These are phyloP conservation scores for Scenedesmus sp. DNA, from an alignment of 163 green algal species.

Conservation along the genomic window DNA sequence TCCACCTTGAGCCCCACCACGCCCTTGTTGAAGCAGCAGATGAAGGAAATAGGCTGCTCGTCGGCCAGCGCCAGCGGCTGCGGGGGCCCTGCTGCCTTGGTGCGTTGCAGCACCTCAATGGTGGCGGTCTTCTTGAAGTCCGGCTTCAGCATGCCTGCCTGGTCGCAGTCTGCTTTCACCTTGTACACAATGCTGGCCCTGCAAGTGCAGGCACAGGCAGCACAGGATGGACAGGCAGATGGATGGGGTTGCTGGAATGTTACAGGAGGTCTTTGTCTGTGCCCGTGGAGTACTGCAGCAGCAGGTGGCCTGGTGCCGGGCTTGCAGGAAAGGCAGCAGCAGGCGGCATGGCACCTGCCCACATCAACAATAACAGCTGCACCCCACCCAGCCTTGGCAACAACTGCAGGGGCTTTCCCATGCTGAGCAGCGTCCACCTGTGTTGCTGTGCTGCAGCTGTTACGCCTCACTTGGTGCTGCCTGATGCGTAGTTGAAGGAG, in stretches of 20 bases:
- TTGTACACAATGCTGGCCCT: constrained; percentile 45
- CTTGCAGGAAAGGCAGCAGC: not conserved
- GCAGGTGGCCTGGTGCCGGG: not conserved
- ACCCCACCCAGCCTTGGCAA: not conserved
- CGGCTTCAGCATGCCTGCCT: constrained; percentile 29
- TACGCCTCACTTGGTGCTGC: not conserved
- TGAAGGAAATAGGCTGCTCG: constrained; percentile 20
- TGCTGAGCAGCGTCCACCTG: not conserved
- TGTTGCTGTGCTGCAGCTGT: not conserved
- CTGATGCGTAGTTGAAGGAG: constrained; percentile 13
- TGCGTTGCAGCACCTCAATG: constrained; percentile 33
- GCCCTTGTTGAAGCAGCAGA: constrained; percentile 47
- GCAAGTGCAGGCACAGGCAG: not conserved
- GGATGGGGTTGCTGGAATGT: not conserved
- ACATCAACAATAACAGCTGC: not conserved
- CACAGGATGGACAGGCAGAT: not conserved
- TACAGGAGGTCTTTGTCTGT: not conserved
- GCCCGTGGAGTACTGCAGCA: not conserved
- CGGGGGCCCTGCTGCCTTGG: constrained; percentile 6
- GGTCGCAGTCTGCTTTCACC: constrained; percentile 27
- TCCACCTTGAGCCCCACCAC: not conserved
- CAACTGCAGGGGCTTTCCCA: not conserved
- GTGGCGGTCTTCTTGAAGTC: constrained; percentile 41
- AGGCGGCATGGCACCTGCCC: not conserved
- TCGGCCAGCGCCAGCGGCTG: not conserved